phyloP scores from a whole-genome alignment of 1,139 yeast genomes.

The Kazachstania sp. region DNA sequence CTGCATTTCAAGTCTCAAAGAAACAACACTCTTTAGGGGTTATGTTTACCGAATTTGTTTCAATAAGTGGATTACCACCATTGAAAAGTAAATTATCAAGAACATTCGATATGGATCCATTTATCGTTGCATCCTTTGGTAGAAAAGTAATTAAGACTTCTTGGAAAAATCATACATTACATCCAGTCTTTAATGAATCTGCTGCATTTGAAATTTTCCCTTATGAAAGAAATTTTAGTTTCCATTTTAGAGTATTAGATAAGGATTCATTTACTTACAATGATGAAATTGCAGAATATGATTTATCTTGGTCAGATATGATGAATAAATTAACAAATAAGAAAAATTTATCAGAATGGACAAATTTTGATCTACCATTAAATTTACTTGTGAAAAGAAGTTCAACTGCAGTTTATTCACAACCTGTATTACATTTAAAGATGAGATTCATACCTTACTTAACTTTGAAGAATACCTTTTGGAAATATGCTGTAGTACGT shows the following conservation, averaged over 20 bases:
- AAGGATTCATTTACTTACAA: slow-evolving; percentile 76
- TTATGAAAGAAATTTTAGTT: slow-evolving; percentile 54
- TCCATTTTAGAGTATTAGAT: slow-evolving; percentile 70
- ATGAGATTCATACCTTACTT: slow-evolving; percentile 65
- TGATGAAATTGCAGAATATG: slow-evolving; percentile 66
- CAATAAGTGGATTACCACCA: slow-evolving; percentile 67
- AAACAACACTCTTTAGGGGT: slow-evolving; percentile 45
- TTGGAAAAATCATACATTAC: slow-evolving; percentile 72
- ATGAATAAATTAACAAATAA: slow-evolving; percentile 20
- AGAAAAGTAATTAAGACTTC: slow-evolving; percentile 81
- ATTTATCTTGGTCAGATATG: slow-evolving; percentile 45
- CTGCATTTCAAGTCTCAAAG: slow-evolving; percentile 24
- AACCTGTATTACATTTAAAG: slow-evolving; percentile 51
- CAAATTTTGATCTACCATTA: slow-evolving; percentile 31
- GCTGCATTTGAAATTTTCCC: slow-evolving; percentile 69
- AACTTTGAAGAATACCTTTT: slow-evolving; percentile 56
- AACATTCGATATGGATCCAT: slow-evolving; percentile 87
- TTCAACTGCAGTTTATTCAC: slow-evolving; percentile 17
- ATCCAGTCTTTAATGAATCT: slow-evolving; percentile 76
- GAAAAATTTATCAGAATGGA: slow-evolving; percentile 8
- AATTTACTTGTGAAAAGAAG: slow-evolving; percentile 23
- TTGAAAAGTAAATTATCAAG: slow-evolving; percentile 54
- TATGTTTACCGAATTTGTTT: slow-evolving; percentile 62
- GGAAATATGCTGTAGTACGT: slow-evolving; percentile 48
- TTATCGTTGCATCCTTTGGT: slow-evolving; percentile 86